Conservation (phyloP, 208 protist species). For the Trypanosoma scelopori region DNA sequence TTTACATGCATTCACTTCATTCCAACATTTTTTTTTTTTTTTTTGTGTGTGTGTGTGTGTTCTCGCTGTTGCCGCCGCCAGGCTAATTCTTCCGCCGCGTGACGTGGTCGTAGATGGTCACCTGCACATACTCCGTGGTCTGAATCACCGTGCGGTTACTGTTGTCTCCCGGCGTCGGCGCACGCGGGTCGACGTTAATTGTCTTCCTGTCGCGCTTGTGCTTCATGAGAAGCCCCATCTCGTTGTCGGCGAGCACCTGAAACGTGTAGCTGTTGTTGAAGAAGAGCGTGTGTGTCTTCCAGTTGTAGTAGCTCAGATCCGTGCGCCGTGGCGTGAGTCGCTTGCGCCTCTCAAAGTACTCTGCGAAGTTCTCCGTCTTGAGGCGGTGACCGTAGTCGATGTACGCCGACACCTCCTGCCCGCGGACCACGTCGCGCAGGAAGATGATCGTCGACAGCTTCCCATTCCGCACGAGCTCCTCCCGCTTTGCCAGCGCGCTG, state of each 20-base stretch:
- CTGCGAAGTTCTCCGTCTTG: conserved; percentile 94
- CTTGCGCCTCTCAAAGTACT: conserved; percentile 90
- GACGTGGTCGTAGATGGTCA: conserved; percentile 91
- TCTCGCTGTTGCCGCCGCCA: neutral
- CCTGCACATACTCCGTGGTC: conserved; percentile 96
- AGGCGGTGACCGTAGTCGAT: conserved; percentile 97
- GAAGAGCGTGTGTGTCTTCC: conserved; percentile 96
- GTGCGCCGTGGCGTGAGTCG: conserved; percentile 93
- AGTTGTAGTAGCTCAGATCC: conserved; percentile 98
- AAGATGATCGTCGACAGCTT: conserved; percentile 97
- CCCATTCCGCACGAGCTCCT: conserved; percentile 95
- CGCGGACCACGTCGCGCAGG: conserved; percentile 94
- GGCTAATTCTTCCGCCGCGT: conserved; percentile 88
- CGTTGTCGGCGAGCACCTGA: conserved; percentile 96
- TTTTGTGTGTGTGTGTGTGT: neutral
- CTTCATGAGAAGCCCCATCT: conserved; percentile 96
- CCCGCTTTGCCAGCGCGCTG: conserved; percentile 91
- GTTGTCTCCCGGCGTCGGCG: conserved; percentile 90
- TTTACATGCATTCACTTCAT: neutral
- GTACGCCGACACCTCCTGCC: conserved; percentile 98
- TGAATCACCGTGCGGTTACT: conserved; percentile 91
- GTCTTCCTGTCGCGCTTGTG: conserved; percentile 98
- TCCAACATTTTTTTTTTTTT: conserved; percentile 2
- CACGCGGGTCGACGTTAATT: conserved; percentile 96
- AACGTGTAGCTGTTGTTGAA: conserved; percentile 95